phyloP scores from a whole-genome alignment of 2,329 filamentous ascomycete species.

The Verticillium nonalfalfae region DNA sequence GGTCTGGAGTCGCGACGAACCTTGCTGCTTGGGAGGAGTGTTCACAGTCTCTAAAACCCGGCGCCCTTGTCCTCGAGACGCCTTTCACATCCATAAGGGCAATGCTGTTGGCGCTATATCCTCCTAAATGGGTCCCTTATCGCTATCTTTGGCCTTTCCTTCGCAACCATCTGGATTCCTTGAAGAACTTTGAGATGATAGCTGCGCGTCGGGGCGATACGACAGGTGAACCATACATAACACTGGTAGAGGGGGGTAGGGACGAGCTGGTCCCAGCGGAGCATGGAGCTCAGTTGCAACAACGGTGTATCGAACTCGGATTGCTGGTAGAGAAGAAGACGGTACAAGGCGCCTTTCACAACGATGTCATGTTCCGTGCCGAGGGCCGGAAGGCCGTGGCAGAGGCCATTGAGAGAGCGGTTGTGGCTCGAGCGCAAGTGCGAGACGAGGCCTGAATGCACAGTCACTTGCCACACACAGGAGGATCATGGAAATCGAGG shows the following conservation, averaged over 20 bases:
- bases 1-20: conserved; percentile 63
- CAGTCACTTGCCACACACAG: neutral
- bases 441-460: neutral
- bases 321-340: conserved; percentile 36
- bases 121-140: conserved; percentile 75
- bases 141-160: conserved; percentile 69
- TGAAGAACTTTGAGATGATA: conserved; percentile 40
- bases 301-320: conserved; percentile 39
- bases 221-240: conserved; percentile 4
- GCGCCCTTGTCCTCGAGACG: conserved; percentile 63
- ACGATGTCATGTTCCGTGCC: conserved; percentile 42
- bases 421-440: neutral
- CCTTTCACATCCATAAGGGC: conserved; percentile 65
- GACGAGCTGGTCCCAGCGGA: conserved; percentile 52
- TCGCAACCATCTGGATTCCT: conserved; percentile 54
- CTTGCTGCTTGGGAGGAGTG: conserved; percentile 36
- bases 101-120: conserved; percentile 69
- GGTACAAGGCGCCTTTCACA: conserved; percentile 47
- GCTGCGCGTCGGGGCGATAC: conserved; percentile 20
- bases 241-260: conserved; percentile 47
- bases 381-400: conserved; percentile 38
- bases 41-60: conserved; percentile 29
- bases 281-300: conserved; percentile 38
- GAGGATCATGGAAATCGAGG: neutral
- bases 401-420: conserved; percentile 29